Conservation (phyloP, 2,329 filamentous ascomycete genomes). For the Fusarium sp. region DNA sequence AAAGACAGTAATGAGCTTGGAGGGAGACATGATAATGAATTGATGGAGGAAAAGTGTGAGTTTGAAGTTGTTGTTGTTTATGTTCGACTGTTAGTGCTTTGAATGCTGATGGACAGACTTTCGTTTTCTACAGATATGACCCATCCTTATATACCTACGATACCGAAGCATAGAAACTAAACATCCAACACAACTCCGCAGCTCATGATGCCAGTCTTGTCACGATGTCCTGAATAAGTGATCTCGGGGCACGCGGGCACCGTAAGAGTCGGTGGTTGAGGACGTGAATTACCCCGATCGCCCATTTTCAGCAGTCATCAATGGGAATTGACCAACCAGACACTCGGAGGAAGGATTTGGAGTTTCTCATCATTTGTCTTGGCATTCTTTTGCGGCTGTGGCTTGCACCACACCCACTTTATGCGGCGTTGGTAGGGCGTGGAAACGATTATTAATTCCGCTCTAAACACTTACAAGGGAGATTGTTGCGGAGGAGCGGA, state of each 20-base stretch:
- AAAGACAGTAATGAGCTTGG: conserved; percentile 47
- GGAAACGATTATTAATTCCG: conserved; percentile 42
- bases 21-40: conserved; percentile 36
- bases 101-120: conserved; percentile 15
- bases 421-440: conserved; percentile 1
- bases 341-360: neutral
- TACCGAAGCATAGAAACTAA: neutral
- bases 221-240: conserved; percentile 12
- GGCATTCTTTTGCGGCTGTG: conserved; percentile 16
- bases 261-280: conserved; percentile 18
- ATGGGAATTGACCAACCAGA: conserved; percentile 8
- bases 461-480: neutral
- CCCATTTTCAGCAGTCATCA: neutral
- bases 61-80: conserved; percentile 1
- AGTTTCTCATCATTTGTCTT: conserved; percentile 33
- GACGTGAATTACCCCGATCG: conserved; percentile 27
- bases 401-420: conserved; percentile 28
- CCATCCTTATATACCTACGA: conserved; percentile 27
- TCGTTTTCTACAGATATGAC: neutral
- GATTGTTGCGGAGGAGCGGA: conserved; percentile 38
- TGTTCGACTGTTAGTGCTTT: neutral
- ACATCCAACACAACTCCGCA: conserved; percentile 18
- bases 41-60: neutral
- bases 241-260: conserved; percentile 11
- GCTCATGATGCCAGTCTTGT: neutral